Conservation (phyloP, 306 rosid species). For the Crotalaria pallida region DNA sequence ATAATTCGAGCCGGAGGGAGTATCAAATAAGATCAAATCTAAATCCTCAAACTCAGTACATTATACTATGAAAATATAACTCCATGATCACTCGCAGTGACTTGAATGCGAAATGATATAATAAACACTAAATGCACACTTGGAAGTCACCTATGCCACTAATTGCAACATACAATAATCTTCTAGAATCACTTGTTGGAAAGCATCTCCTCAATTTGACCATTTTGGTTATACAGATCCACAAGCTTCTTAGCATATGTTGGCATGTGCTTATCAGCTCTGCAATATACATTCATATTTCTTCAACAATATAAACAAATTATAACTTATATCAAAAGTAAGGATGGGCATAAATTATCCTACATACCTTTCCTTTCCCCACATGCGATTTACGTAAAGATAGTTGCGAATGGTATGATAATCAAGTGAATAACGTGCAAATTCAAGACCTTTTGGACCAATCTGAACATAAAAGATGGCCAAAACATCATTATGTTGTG, state of each 20-base stretch:
- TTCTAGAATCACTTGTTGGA: conserved; percentile 40
- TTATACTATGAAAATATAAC: background rate
- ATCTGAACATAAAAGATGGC: conserved; percentile 42
- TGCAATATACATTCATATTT: conserved; percentile 40
- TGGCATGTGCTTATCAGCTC: conserved; percentile 86
- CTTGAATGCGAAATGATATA: background rate
- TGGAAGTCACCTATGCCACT: conserved; percentile 10
- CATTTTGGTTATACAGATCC: conserved; percentile 79
- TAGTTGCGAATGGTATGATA: conserved; percentile 94
- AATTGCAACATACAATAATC: background rate
- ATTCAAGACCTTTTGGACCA: conserved; percentile 93
- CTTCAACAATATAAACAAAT: background rate
- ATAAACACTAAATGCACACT: background rate
- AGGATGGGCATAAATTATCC: background rate
- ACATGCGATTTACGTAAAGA: conserved; percentile 57
- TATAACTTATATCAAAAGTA: background rate
- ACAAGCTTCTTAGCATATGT: conserved; percentile 81
- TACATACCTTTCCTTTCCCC: conserved; percentile 92
- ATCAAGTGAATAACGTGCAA: conserved; percentile 94
- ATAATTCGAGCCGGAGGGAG: too few species aligned
- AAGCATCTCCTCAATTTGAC: conserved; percentile 71
- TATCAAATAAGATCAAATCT: background rate
- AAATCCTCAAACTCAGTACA: background rate
- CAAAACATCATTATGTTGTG: background rate
- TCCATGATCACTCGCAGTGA: conserved; percentile 11